Base-by-base conservation (phyloP, 140 eudicot genomes). In the Oenanthe javanica region DNA sequence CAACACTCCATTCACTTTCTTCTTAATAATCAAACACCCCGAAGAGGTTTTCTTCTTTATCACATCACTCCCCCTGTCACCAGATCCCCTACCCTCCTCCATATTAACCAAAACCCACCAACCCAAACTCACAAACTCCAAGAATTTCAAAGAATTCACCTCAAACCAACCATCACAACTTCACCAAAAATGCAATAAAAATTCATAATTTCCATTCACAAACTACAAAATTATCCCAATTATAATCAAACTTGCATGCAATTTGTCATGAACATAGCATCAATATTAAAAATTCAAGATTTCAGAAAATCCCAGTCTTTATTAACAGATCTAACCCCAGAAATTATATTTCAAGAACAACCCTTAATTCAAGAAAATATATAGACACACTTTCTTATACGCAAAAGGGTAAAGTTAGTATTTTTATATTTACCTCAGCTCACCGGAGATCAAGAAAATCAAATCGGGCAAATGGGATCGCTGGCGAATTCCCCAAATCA, bases 21-120 rank as follows among this genome's bases (percentile, higher is more conserved):
- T 89, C 81, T 96, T 96, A 1, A 96, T 91, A 70, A 96, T 89
- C 86, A 96, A 87, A 86, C 97, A 93, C 27, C 98, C 99, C 19
- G 98, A 89, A 9, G 97, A 88, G 77, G 87, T 96, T 79, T 90
- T 92, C 78, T 88, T 92, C 92, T 95, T 95, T 49, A 92, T 78
- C 47, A 95, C 86, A 59, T 89, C 97, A 23, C 87, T 85, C 74
- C 93, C 71, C 31, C 57, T 38, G 16, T 38, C 83, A 79, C 48
- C 93, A 75, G 72, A 79, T 79, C 81, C 69, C 75, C 46, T 54
- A 79, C 81, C 75, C 42, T 77, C 79, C 38, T 75, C 79, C 79
- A 75, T 74, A 11, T 27, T 27, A 23, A 11, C 43, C 59, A 47
- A 50, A n/a, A 14, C 79, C 59, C 74, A n/a, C 42, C 9, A 1